Evolutionary conservation across 2,329 filamentous ascomycete genomes (phyloP).

Genomic region (Pseudogymnoascus sp.): DNA sequence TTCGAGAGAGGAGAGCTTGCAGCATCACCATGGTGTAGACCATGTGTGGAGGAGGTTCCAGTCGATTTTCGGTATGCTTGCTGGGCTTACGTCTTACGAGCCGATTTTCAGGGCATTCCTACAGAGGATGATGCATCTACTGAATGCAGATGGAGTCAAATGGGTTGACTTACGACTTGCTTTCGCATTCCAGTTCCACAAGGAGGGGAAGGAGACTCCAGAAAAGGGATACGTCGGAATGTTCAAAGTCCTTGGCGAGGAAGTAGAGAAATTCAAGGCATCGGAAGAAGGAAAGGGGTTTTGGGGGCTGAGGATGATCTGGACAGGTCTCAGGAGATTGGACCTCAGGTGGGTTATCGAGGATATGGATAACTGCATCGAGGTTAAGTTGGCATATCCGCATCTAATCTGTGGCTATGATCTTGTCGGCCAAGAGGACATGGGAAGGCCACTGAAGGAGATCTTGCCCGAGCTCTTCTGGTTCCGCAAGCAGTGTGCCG

Average conservation of each 20-base stretch:
- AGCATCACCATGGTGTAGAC: slow-evolving; percentile 77
- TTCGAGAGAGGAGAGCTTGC: slow-evolving; percentile 63
- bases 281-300: slow-evolving; percentile 67
- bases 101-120: slow-evolving; percentile 78
- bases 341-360: slow-evolving; percentile 62
- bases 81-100: slow-evolving; percentile 78
- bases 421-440: slow-evolving; percentile 80
- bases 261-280: slow-evolving; percentile 67
- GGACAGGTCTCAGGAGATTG: slow-evolving; percentile 65
- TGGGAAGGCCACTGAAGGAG: slow-evolving; percentile 67
- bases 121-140: slow-evolving; percentile 59
- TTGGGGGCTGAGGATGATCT: slow-evolving; percentile 80
- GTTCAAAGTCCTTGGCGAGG: slow-evolving; percentile 69
- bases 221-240: slow-evolving; percentile 64
- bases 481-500: slow-evolving; percentile 80
- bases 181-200: slow-evolving; percentile 66
- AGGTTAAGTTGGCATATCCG: slow-evolving; percentile 71
- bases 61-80: slow-evolving; percentile 66
- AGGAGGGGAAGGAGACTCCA: slow-evolving; percentile 54
- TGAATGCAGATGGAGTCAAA: slow-evolving; percentile 74
- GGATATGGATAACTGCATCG: slow-evolving; percentile 82
- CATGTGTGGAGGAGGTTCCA: slow-evolving; percentile 80
- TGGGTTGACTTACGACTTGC: slow-evolving; percentile 79
- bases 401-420: slow-evolving; percentile 82
- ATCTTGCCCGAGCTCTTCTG: slow-evolving; percentile 82